Percentiles rank a stretch among this genome's conserved stretches.
Evolutionary conservation across 352 stramenopile species (phyloP).

Genomic region (Phytopythium litorale): DNA sequence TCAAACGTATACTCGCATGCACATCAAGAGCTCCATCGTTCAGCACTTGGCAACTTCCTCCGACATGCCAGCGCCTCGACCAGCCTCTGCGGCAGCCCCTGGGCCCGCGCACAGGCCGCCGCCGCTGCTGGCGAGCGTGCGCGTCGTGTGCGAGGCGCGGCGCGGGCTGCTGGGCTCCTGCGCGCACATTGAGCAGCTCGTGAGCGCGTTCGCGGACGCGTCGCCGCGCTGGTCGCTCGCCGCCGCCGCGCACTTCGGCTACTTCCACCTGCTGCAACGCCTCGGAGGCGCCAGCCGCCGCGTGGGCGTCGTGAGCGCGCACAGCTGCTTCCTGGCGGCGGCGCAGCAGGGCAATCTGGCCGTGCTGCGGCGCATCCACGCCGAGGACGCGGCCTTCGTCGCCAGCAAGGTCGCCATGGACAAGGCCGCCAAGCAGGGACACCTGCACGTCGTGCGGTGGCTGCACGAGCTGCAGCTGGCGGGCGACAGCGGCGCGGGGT

Average conservation of each 20-base stretch:
- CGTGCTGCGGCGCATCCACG: slow-evolving; percentile 19
- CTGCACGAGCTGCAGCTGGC: slow-evolving; percentile 12
- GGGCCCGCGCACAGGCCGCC: not conserved
- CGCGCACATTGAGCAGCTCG: slow-evolving; percentile 7
- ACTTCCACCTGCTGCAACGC: slow-evolving; percentile 25
- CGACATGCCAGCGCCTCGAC: not conserved
- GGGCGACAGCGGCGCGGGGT: not conserved
- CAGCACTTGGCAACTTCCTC: not conserved
- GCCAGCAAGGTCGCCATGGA: slow-evolving; percentile 19
- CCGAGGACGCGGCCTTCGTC: slow-evolving; percentile 15
- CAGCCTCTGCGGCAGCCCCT: not conserved
- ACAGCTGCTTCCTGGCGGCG: slow-evolving; percentile 21
- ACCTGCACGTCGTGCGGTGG: slow-evolving; percentile 25
- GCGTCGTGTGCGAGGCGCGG: slow-evolving; percentile 7
- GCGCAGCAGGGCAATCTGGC: slow-evolving; percentile 17
- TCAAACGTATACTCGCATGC: not conserved
- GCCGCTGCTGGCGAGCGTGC: slow-evolving; percentile 4
- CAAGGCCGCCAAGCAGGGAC: slow-evolving; percentile 26
- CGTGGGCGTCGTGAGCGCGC: slow-evolving; percentile 13
- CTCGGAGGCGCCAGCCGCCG: slow-evolving; percentile 15
- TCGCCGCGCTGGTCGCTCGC: slow-evolving; percentile 6
- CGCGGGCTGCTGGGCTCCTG: slow-evolving; percentile 1
- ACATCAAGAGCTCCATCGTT: not conserved
- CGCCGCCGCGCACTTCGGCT: slow-evolving; percentile 18
- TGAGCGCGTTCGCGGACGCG: slow-evolving; percentile 10